Percentiles rank a stretch among this genome's conserved stretches.
These are phyloP conservation scores for Jamesozyma hellenica DNA, from an alignment of 805 yeast species.

Conservation along the genomic window DNA sequence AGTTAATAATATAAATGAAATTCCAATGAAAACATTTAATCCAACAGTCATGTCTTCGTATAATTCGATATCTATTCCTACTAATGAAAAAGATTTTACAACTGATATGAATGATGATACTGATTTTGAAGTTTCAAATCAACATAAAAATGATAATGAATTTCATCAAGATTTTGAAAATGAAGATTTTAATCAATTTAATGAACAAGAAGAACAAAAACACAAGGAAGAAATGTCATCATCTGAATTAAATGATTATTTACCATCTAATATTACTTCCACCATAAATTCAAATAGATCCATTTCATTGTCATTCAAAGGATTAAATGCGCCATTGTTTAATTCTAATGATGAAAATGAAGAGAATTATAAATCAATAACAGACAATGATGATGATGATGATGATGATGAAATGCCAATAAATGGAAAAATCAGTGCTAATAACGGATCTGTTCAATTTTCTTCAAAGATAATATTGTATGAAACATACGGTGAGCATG, in stretches of 20 bases:
- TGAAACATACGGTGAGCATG: constrained; percentile 73
- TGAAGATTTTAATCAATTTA: constrained; percentile 19
- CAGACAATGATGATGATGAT: neutral
- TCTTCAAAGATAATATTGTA: constrained; percentile 74
- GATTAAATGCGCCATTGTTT: constrained; percentile 50
- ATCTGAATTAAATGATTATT: neutral
- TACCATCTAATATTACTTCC: constrained; percentile 3
- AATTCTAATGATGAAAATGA: constrained; percentile 20
- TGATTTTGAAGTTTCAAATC: neutral
- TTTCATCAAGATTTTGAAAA: constrained; percentile 16
- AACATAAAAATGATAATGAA: neutral
- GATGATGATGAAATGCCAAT: neutral
- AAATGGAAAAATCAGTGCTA: neutral
- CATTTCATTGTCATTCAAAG: constrained; percentile 46
- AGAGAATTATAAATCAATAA: neutral
- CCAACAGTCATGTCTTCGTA: constrained; percentile 1
- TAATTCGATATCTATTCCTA: neutral
- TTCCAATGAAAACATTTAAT: constrained; percentile 2
- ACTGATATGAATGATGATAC: neutral
- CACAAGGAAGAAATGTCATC: neutral
- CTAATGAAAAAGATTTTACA: neutral
- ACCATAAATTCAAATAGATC: constrained; percentile 21
- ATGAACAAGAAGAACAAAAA: neutral
- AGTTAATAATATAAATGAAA: constrained; percentile 6
- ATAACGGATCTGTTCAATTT: constrained; percentile 33